These are phyloP conservation scores for Nigrograna mackinnonii DNA, from an alignment of 2,329 filamentous ascomycete genomes.

Conservation along the genomic window DNA sequence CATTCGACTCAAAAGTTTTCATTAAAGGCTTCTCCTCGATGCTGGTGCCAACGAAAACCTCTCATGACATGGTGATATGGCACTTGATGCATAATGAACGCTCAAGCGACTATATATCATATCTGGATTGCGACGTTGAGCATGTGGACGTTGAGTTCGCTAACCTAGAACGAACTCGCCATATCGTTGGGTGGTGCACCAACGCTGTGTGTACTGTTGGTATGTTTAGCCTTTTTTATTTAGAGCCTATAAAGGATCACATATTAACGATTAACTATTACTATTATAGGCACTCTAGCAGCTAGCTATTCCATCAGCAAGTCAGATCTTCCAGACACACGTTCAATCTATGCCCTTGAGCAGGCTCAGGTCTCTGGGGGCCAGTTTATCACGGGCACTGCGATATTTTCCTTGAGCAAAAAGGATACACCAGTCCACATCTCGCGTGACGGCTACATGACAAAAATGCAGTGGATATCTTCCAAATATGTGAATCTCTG, in stretches of 20 bases:
- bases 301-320: not conserved
- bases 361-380: too few relatives aligned
- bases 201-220: not conserved
- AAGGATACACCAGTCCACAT: slow-evolving; percentile 5
- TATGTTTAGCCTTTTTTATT: too few relatives aligned
- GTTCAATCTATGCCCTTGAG: not conserved
- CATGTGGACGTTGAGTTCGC: not conserved
- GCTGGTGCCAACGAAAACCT: slow-evolving; percentile 24
- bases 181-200: slow-evolving; percentile 6
- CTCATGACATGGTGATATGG: slow-evolving; percentile 30
- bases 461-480: not conserved
- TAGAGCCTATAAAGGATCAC: too few relatives aligned
- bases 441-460: slow-evolving; percentile 1
- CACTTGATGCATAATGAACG: slow-evolving; percentile 22
- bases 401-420: too few relatives aligned
- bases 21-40: slow-evolving; percentile 43
- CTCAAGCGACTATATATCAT: slow-evolving; percentile 2
- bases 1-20: slow-evolving; percentile 27
- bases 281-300: not conserved
- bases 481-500: slow-evolving; percentile 1
- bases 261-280: too few relatives aligned
- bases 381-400: too few relatives aligned
- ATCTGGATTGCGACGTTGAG: not conserved
- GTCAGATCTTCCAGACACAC: not conserved
- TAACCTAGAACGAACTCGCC: not conserved